These are phyloP conservation scores for Aegilops tauschii DNA, from an alignment of 176 grass and related monocot species.

Conservation along the genomic window DNA sequence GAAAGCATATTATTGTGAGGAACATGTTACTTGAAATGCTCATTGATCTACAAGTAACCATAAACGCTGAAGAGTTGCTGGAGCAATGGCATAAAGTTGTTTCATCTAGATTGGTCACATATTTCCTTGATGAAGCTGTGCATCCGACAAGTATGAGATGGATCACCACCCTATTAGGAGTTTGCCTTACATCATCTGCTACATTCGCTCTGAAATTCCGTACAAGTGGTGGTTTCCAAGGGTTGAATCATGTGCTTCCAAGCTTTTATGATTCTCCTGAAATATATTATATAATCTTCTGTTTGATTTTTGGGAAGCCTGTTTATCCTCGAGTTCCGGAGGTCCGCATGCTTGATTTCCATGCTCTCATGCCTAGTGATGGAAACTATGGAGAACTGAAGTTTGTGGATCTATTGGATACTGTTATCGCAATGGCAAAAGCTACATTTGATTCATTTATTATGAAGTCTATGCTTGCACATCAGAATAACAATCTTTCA, in stretches of 20 bases:
- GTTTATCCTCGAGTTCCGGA: constrained; percentile 97
- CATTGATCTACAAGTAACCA: constrained; percentile 97
- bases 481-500: constrained; percentile 88
- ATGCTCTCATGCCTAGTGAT: constrained; percentile 93
- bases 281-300: constrained; percentile 99
- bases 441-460: constrained; percentile 90
- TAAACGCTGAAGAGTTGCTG: constrained; percentile 80
- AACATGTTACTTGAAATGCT: constrained; percentile 99
- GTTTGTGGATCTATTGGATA: constrained; percentile 96
- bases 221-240: constrained; percentile 78
- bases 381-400: constrained; percentile 94
- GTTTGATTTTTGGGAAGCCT: constrained; percentile 91
- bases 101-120: constrained; percentile 86
- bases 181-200: constrained; percentile 85
- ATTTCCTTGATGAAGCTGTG: constrained; percentile 97
- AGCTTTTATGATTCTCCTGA: constrained; percentile 97
- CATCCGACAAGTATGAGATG: constrained; percentile 99
- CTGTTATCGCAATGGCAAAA: constrained; percentile 83
- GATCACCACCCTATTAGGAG: constrained; percentile 95
- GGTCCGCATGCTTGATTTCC: constrained; percentile 99
- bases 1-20: constrained; percentile 97
- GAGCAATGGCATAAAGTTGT: constrained; percentile 99
- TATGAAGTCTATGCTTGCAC: constrained; percentile 88
- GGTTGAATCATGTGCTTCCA: constrained; percentile 78
- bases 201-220: constrained; percentile 88